phyloP scores from a whole-genome alignment of 2,329 filamentous ascomycete genomes.

The Fusarium poae region DNA sequence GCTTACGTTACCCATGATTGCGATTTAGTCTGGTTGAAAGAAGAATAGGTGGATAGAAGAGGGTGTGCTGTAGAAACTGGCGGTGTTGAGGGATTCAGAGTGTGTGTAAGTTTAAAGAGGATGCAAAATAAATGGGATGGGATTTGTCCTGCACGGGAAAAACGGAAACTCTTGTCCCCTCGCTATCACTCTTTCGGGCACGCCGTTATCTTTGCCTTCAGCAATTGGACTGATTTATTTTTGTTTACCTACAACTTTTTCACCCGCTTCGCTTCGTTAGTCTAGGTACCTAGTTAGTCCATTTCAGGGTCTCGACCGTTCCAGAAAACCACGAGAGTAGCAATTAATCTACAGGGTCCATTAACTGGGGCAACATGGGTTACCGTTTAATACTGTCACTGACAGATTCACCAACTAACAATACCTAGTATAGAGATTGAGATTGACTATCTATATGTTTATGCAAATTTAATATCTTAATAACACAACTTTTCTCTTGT shows the following conservation, averaged over 20 bases:
- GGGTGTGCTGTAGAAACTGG: constrained; percentile 19
- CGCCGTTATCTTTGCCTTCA: constrained; percentile 37
- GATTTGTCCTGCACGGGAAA: constrained; percentile 26
- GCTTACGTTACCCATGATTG: constrained; percentile 56
- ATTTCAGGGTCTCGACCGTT: constrained; percentile 39
- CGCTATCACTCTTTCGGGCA: constrained; percentile 29
- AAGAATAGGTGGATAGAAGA: constrained; percentile 16
- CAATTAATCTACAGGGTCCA: not conserved
- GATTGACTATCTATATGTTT: not conserved
- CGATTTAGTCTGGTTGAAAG: constrained; percentile 24
- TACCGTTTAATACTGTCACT: not conserved
- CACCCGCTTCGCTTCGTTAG: not conserved
- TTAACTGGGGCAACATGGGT: not conserved
- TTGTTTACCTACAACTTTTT: constrained; percentile 4
- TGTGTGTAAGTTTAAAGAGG: constrained; percentile 22
- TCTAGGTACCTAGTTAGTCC: too few species aligned
- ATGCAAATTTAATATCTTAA: not conserved
- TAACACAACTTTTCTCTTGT: not conserved
- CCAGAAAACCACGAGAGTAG: constrained; percentile 16
- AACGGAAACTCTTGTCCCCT: constrained; percentile 32
- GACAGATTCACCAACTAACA: not conserved
- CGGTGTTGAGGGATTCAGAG: constrained; percentile 31
- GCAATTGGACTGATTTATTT: constrained; percentile 16
- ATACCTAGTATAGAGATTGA: not conserved
- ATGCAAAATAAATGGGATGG: constrained; percentile 24